Base-by-base conservation (phyloP, 176 grass and related monocot genomes). In the Carex myosuroides region DNA sequence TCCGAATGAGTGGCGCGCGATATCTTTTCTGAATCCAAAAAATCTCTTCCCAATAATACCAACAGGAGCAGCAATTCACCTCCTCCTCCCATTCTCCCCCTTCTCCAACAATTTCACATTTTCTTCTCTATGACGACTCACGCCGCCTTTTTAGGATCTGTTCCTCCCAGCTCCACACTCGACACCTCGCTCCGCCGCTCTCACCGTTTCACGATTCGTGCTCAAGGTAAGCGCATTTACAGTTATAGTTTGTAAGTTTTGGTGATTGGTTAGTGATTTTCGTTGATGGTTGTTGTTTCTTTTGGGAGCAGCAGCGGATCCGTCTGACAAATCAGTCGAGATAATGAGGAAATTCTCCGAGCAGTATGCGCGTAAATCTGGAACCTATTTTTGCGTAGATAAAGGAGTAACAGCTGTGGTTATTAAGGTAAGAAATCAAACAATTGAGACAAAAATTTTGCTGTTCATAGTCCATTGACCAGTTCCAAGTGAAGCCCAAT, bases 331-430 rank as follows among this genome's bases (percentile, higher is more conserved):
- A 75, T 95, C 95, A 14, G 52, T 98, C 57, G 95, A 98, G 70
- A 55, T 98, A n/a, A 98, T 98, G 95, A 92, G 95, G 79, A 98
- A 93, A 55, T 98, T 98, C 91, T 98, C 95, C 16, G 95, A 98
- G 88, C 92, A 93, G 89, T 98, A 98, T 77, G 95, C 95, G 3
- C 92, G 90, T 76, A 91, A 88, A 84, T 90, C 95, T 62, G 77
- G 84, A 39, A 98, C 95, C 17, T 90, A 72, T 79, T 98, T 98
- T 86, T 98, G 95, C 82, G 88, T 90, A 3, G 95, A 98, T 33
- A 98, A 98, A 88, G 87, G 90, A 53, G 95, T 98, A 85, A 98
- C 95, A 33, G 66, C 95, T 21, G 95, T 98, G 50, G 95, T 98
- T 75, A 90, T 98, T 66, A 95, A 98, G 92, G 95, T 95, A 81